A percentile compares a stretch with the other conserved stretches of the same genome.
phyloP scores from a whole-genome alignment of 352 stramenopile genomes.

The Phytophthora pisi region DNA sequence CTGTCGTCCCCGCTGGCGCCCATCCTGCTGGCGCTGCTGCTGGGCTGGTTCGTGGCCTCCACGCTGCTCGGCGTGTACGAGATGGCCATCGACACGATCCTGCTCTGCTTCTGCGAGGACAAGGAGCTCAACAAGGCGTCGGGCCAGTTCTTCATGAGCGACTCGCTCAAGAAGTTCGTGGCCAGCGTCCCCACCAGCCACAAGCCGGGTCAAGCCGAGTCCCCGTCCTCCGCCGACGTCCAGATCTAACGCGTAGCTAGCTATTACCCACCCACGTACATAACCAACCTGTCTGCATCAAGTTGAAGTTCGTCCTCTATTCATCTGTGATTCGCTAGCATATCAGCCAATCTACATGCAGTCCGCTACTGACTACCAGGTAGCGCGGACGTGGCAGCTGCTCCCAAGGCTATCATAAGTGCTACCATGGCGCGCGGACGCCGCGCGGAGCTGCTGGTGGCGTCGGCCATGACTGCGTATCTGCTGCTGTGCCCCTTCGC shows the following conservation, averaged over 20 bases:
- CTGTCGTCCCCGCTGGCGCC: conserved; percentile 86
- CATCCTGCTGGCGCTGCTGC: conserved; percentile 88
- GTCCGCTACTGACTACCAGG: too few relatives aligned
- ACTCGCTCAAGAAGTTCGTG: conserved; percentile 73
- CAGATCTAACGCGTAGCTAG: conserved; percentile 5
- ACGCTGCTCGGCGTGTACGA: conserved; percentile 96
- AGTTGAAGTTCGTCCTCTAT: conserved; percentile 9
- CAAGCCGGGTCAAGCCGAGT: background rate
- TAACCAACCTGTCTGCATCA: background rate
- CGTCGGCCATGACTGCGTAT: conserved; percentile 47
- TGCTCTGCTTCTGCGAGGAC: conserved; percentile 97
- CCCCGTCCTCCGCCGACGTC: background rate
- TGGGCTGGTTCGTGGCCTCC: conserved; percentile 93
- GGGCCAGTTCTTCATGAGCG: conserved; percentile 81
- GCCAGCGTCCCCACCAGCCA: conserved; percentile 49
- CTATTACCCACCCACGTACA: background rate
- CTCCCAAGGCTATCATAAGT: background rate
- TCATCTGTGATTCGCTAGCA: background rate
- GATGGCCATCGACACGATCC: conserved; percentile 95
- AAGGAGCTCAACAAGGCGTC: conserved; percentile 70
- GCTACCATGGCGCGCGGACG: conserved; percentile 23
- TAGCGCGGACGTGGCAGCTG: background rate
- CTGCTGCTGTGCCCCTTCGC: conserved; percentile 69
- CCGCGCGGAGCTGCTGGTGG: conserved; percentile 44
- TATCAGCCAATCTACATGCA: background rate